Base-by-base conservation (phyloP, 805 yeast genomes). In the Nadsonia fulvescens region DNA sequence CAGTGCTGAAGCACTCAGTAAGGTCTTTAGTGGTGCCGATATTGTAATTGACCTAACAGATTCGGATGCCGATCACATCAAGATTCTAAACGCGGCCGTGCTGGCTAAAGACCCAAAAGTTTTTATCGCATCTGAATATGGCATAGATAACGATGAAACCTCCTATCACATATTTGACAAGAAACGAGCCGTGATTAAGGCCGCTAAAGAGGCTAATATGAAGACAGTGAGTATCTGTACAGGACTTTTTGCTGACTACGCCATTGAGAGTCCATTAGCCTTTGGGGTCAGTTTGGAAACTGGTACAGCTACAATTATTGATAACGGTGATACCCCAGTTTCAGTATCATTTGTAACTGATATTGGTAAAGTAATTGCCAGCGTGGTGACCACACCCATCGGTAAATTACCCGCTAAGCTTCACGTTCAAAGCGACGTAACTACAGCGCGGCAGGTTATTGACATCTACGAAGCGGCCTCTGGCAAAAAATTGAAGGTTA, bases 71-170 rank as follows among this genome's bases (percentile, higher is more conserved):
- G n/a, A n/a, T n/a, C n/a, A n/a, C n/a, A n/a, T n/a, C n/a, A n/a
- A n/a, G n/a, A n/a, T n/a, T n/a, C n/a, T n/a, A n/a, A n/a, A n/a
- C n/a, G n/a, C n/a, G n/a, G 58, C 74, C 35, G 65, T 53, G 23
- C 60, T 62, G 40, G 82, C 82, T 12, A 67, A 68, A 43, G 70
- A 27, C 20, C 58, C 74, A 50, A 73, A 72, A 54, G 43, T 71
- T 25, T 54, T 68, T 32, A 58, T 72, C 38, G 74, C 81, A 24
- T 83, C 86, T 6, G 86, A 83, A 38, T 79, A 75, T 33, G 86
- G 86, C 8, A 68, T 78, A 12, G 83, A 74, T 46, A 83, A 75
- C 48, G 58, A 73, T 35, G 82, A n/a, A n/a, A n/a, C n/a, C n/a
- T n/a, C n/a, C n/a, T n/a, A n/a, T n/a, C n/a, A n/a, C n/a, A n/a